Percentiles rank a stretch among this genome's conserved stretches.
phyloP scores from a whole-genome alignment of 2,329 filamentous ascomycete genomes.

The Ascochyta lentis region DNA sequence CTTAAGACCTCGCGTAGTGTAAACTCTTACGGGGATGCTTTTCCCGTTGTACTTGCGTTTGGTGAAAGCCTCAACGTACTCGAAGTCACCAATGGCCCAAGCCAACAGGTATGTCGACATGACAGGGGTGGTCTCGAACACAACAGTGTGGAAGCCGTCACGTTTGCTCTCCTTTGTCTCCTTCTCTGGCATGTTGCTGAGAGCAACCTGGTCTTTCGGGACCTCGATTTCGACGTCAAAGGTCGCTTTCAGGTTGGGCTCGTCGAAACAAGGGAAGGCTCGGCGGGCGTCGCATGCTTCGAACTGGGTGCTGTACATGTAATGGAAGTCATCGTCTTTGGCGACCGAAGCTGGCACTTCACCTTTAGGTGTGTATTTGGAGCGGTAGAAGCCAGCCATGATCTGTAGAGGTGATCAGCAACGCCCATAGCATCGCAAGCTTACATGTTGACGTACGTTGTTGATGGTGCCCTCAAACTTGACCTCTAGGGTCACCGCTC shows the following conservation, averaged over 20 bases:
- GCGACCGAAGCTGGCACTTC: conserved; percentile 79
- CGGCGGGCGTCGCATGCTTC: conserved; percentile 94
- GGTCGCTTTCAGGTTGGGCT: conserved; percentile 94
- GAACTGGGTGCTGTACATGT: conserved; percentile 92
- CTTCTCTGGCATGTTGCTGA: conserved; percentile 96
- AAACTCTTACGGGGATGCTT: conserved; percentile 89
- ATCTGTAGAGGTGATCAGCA: conserved; percentile 29
- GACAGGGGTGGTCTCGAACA: conserved; percentile 86
- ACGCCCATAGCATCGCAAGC: no score
- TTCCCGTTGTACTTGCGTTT: conserved; percentile 90
- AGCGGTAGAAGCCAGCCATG: conserved; percentile 93
- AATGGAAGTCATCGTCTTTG: conserved; percentile 68
- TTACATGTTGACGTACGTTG: conserved; percentile 59
- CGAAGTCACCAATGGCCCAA: conserved; percentile 96
- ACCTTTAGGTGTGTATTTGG: conserved; percentile 85
- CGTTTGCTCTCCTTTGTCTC: conserved; percentile 75
- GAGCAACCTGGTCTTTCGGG: conserved; percentile 82
- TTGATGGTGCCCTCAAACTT: conserved; percentile 84
- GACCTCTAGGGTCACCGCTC: conserved; percentile 71
- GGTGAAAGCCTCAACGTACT: conserved; percentile 92
- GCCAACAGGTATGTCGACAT: conserved; percentile 98
- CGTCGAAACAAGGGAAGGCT: conserved; percentile 97
- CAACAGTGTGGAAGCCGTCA: conserved; percentile 75
- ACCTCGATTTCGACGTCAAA: conserved; percentile 95
- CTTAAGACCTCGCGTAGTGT: conserved; percentile 93